Percentiles rank a stretch among this genome's conserved stretches.
These are phyloP conservation scores for Rhodomyrtus tomentosa DNA, from an alignment of 345 rosid genomes.

Conservation along the genomic window DNA sequence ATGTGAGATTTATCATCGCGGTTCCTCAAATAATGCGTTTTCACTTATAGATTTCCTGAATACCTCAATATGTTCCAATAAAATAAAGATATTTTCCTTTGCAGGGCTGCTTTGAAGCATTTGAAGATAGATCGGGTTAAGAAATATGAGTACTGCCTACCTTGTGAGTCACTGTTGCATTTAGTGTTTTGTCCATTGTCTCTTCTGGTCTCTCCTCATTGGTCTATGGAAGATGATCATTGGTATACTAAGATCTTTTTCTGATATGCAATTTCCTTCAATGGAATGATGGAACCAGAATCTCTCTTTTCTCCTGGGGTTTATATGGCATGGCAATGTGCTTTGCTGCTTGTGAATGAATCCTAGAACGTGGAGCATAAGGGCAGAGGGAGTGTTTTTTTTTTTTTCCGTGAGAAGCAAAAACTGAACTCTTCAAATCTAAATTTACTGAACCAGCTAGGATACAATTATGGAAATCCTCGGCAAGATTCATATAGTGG, in stretches of 20 bases:
- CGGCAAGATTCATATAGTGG: background rate
- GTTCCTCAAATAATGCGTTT: background rate
- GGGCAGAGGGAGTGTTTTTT: background rate
- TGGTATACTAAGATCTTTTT: background rate
- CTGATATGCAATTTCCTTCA: background rate
- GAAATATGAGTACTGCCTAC: conserved; percentile 88
- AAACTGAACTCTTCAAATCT: background rate
- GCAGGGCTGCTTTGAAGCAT: conserved; percentile 85
- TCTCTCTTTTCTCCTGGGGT: background rate
- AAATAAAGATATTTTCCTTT: conserved; percentile 1
- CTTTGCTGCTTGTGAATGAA: background rate
- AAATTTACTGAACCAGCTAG: background rate
- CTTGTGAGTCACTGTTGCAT: conserved; percentile 51
- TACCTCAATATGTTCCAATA: background rate
- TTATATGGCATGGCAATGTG: background rate
- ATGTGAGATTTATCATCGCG: background rate
- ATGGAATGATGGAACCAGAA: background rate
- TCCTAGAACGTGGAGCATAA: background rate
- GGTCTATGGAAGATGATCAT: background rate
- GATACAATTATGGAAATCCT: background rate
- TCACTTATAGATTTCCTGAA: background rate
- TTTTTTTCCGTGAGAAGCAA: background rate
- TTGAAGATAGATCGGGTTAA: conserved; percentile 82
- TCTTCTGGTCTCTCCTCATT: background rate
- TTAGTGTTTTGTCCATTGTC: background rate